Percentiles rank a stretch among this genome's conserved stretches.
These are phyloP conservation scores for Lactarius sanguifluus DNA, from an alignment of 768 basidiomycete genomes.

Conservation along the genomic window DNA sequence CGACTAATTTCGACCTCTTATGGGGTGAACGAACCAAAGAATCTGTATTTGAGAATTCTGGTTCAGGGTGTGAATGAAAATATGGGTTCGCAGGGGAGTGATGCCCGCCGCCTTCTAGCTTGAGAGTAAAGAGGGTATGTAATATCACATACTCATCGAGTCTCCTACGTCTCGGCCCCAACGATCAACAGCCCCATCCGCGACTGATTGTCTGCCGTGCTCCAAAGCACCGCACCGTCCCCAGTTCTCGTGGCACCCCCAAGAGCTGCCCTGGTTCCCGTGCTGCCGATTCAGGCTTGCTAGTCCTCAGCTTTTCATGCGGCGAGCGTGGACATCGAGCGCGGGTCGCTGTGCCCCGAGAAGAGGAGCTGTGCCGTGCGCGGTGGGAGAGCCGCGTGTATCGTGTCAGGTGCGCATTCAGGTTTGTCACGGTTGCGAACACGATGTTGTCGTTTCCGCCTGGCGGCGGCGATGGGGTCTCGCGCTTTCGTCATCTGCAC, in stretches of 20 bases:
- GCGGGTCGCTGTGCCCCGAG: constrained; percentile 87
- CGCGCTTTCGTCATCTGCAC: background rate
- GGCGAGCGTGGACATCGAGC: constrained; percentile 66
- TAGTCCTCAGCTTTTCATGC: constrained; percentile 2
- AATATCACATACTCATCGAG: background rate
- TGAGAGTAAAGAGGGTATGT: background rate
- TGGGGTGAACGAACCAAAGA: too few relatives aligned
- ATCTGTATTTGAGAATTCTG: too few relatives aligned
- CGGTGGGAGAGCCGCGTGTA: constrained; percentile 72
- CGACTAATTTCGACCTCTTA: too few relatives aligned
- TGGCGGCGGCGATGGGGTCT: constrained; percentile 27
- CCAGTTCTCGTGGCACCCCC: constrained; percentile 44
- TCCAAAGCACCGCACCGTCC: constrained; percentile 67
- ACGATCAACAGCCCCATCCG: constrained; percentile 82
- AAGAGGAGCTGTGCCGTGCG: constrained; percentile 84
- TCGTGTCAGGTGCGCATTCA: constrained; percentile 60
- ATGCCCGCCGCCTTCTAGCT: background rate
- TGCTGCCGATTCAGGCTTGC: constrained; percentile 59
- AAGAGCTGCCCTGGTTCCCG: constrained; percentile 67
- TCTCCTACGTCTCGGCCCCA: constrained; percentile 44
- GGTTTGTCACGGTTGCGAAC: constrained; percentile 37
- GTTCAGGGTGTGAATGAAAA: too few relatives aligned
- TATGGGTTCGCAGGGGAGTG: too few relatives aligned
- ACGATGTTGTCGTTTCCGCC: background rate
- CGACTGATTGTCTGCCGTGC: constrained; percentile 59